phyloP scores from a whole-genome alignment of 148 eudicot genomes.

The Nyssa sinensis region DNA sequence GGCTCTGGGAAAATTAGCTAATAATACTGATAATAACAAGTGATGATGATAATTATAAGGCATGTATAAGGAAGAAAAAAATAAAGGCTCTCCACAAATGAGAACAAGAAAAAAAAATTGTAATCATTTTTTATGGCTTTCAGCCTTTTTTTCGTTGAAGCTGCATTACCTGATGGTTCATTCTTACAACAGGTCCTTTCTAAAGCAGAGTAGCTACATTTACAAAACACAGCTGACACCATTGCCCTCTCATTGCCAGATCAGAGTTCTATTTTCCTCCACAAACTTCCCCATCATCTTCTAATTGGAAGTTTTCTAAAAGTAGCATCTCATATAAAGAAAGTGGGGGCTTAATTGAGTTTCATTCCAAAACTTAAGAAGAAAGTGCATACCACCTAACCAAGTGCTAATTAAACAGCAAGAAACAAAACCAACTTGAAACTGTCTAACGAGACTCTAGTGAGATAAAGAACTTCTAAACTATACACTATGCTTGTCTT shows the following conservation, averaged over 20 bases:
- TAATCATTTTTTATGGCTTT: background rate
- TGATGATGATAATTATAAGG: background rate
- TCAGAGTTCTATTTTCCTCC: background rate
- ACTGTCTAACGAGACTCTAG: too few relatives aligned
- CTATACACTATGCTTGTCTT: background rate
- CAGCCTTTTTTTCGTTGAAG: background rate
- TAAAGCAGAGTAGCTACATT: background rate
- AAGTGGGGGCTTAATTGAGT: too few relatives aligned
- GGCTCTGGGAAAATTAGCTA: background rate
- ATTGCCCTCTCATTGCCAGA: background rate
- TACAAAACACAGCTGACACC: background rate
- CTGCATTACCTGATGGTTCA: background rate
- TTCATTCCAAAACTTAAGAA: too few relatives aligned
- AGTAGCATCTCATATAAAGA: too few relatives aligned
- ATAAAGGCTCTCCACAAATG: background rate
- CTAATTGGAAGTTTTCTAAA: too few relatives aligned
- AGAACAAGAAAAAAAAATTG: background rate
- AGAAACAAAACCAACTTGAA: too few relatives aligned
- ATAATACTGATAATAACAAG: too few relatives aligned
- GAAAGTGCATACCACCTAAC: too few relatives aligned
- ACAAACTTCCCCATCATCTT: too few relatives aligned
- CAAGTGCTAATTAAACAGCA: too few relatives aligned
- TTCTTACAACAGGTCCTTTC: background rate
- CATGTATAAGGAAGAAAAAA: background rate
- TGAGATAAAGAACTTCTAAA: background rate